Percentiles rank a stretch among this genome's conserved stretches.
Evolutionary conservation across 1,284 basidiomycete genomes (phyloP).

Genomic region (Malassezia caprae): DNA sequence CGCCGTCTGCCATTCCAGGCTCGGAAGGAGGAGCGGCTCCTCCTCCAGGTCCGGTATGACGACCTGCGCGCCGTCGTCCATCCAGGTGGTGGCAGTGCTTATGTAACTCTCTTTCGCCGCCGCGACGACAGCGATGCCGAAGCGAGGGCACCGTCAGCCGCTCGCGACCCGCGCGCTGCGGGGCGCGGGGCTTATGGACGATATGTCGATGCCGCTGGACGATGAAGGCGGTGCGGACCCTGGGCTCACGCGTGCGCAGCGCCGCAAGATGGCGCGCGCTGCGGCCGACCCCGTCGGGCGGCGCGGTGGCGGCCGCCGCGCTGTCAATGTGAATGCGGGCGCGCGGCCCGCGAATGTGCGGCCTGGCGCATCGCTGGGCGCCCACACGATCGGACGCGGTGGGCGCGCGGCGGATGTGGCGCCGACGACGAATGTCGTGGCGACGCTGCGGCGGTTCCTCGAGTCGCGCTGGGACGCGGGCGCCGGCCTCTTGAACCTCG

Average conservation of each 20-base stretch:
- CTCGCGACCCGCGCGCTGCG: constrained; percentile 13
- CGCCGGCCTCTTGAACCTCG: constrained; percentile 63
- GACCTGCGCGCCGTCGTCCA: constrained; percentile 26
- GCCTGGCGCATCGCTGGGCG: background rate
- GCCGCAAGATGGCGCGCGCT: constrained; percentile 9
- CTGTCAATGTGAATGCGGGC: constrained; percentile 12
- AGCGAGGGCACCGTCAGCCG: constrained; percentile 12
- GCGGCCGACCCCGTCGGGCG: constrained; percentile 5
- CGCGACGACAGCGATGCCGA: constrained; percentile 9
- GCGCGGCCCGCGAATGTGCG: constrained; percentile 13
- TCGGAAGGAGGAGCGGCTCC: constrained; percentile 26
- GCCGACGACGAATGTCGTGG: constrained; percentile 52
- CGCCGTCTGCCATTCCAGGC: constrained; percentile 18
- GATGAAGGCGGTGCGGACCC: background rate
- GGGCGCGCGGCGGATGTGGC: constrained; percentile 4
- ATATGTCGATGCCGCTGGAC: constrained; percentile 12
- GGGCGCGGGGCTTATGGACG: constrained; percentile 9
- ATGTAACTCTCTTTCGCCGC: background rate
- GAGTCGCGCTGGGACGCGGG: constrained; percentile 19
- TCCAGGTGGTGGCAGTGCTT: background rate
- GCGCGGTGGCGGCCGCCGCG: background rate
- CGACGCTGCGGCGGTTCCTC: constrained; percentile 43
- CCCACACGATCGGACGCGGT: background rate
- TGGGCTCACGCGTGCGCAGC: constrained; percentile 3
- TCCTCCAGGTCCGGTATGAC: constrained; percentile 44